phyloP scores from a whole-genome alignment of 768 basidiomycete genomes.

The Amanita jacksonii region DNA sequence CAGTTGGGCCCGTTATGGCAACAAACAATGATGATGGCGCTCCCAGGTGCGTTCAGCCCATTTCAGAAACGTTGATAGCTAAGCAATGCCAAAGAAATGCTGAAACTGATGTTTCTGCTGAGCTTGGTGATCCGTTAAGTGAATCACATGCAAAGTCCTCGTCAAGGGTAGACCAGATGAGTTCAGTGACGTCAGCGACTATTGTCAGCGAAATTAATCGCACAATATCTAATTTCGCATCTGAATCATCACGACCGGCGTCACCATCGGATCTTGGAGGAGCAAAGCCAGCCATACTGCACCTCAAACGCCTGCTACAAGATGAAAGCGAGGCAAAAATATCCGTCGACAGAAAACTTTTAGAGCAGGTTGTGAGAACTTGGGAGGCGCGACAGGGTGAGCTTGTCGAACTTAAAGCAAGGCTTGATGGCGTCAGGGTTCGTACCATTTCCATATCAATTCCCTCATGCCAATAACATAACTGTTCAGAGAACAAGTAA shows the following conservation, averaged over 20 bases:
- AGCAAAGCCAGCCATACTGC: slow-evolving; percentile 37
- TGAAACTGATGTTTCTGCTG: background rate
- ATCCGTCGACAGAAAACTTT: slow-evolving; percentile 61
- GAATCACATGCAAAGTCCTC: too few species aligned
- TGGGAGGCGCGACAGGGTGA: slow-evolving; percentile 59
- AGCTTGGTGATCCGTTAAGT: too few species aligned
- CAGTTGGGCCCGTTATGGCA: too few species aligned
- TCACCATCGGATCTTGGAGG: slow-evolving; percentile 19
- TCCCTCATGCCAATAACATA: slow-evolving; percentile 6
- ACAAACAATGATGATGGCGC: background rate
- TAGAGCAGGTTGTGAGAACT: slow-evolving; percentile 58
- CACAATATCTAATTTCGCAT: too few species aligned
- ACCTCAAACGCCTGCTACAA: slow-evolving; percentile 52
- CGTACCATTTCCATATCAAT: slow-evolving; percentile 14
- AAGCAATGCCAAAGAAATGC: too few species aligned
- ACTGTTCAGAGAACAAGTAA: slow-evolving; percentile 71
- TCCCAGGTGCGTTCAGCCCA: background rate
- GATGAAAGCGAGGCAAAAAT: slow-evolving; percentile 52
- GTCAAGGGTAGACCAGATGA: too few species aligned
- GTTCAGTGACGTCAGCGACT: too few species aligned
- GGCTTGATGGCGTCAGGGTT: slow-evolving; percentile 85
- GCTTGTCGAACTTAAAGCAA: slow-evolving; percentile 54
- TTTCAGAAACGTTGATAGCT: too few species aligned
- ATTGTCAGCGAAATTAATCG: too few species aligned
- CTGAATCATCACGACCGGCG: slow-evolving; percentile 15